These are phyloP conservation scores for Paraleonurus japonicus DNA, from an alignment of 257 asterid species.

Conservation along the genomic window DNA sequence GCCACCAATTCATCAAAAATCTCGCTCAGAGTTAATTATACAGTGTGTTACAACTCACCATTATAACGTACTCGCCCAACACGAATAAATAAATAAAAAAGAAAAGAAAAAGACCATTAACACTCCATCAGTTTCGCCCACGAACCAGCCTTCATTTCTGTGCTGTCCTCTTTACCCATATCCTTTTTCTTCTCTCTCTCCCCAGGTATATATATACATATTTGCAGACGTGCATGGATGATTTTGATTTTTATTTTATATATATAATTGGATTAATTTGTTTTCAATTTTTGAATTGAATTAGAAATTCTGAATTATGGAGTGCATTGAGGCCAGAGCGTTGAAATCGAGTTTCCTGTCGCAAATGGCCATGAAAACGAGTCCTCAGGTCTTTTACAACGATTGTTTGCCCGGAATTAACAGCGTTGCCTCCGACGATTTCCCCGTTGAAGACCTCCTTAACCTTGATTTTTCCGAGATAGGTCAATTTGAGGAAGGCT, in stretches of 20 bases:
- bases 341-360: conserved; percentile 81
- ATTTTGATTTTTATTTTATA: background rate
- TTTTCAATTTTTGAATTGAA: background rate
- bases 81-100: conserved; percentile 15
- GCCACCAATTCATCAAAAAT: conserved; percentile 35
- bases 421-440: conserved; percentile 66
- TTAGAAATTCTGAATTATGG: conserved; percentile 47
- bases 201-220: conserved; percentile 16
- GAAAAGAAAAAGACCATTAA: conserved; percentile 38
- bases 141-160: conserved; percentile 63
- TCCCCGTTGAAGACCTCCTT: conserved; percentile 92
- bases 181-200: conserved; percentile 23
- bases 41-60: conserved; percentile 60
- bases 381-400: conserved; percentile 46
- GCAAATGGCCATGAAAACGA: conserved; percentile 52
- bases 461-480: conserved; percentile 87
- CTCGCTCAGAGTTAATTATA: conserved; percentile 30
- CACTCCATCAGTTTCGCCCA: conserved; percentile 81
- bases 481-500: conserved; percentile 46
- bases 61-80: conserved; percentile 25
- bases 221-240: background rate
- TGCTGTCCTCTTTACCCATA: conserved; percentile 41
- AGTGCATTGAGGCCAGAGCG: conserved; percentile 86
- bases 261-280: background rate
- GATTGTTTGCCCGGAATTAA: conserved; percentile 60